Conservation (phyloP, 768 basidiomycete genomes). For the Mycena venus region DNA sequence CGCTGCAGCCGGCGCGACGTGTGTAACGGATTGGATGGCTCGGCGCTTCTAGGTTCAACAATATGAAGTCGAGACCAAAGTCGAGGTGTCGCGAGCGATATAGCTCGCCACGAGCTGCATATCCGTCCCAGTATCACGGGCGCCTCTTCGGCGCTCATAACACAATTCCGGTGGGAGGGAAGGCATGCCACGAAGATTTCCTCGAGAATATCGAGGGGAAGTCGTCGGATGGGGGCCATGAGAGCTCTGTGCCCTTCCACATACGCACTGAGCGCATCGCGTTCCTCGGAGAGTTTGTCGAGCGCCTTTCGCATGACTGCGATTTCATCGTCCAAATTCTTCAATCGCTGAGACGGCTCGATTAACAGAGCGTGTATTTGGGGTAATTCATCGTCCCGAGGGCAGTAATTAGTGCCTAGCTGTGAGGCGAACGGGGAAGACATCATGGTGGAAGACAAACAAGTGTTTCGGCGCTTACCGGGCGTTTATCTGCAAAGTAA, state of each 20-base stretch:
- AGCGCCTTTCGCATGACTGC: neutral
- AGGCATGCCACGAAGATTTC: constrained; percentile 20
- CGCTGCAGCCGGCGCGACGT: no score
- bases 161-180: constrained; percentile 8
- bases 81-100: constrained; percentile 2
- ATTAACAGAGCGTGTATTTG: neutral
- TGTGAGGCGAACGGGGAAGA: no score
- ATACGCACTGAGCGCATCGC: neutral
- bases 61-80: constrained; percentile 20
- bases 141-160: constrained; percentile 8
- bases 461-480: no score
- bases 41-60: no score
- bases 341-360: neutral
- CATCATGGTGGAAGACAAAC: no score
- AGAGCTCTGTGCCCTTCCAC: neutral
- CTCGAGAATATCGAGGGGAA: constrained; percentile 1
- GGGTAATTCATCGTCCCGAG: neutral
- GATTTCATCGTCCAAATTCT: neutral
- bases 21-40: no score
- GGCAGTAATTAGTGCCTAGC: no score
- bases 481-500: no score
- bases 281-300: neutral
- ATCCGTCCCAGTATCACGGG: constrained; percentile 23
- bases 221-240: neutral
- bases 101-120: constrained; percentile 19